phyloP scores from a whole-genome alignment of 305 asterid species.

The Rubia tinctorum region DNA sequence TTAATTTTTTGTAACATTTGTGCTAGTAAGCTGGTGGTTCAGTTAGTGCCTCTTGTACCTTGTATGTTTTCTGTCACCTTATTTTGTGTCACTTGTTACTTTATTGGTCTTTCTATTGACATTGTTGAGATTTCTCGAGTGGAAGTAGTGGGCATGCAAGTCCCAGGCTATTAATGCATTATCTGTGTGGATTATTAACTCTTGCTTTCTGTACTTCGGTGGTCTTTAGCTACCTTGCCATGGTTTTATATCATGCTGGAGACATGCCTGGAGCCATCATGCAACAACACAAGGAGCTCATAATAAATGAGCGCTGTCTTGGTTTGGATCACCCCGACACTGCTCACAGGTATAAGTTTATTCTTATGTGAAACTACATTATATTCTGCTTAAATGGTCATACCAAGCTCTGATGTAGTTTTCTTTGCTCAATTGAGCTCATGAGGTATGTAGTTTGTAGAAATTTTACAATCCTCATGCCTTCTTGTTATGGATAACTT shows the following conservation, averaged over 20 bases:
- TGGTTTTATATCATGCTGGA: slow-evolving; percentile 98
- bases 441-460: neutral
- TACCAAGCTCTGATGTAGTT: neutral
- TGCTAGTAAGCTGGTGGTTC: neutral
- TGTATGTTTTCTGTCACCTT: neutral
- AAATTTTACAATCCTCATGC: neutral
- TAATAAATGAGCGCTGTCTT: slow-evolving; percentile 96
- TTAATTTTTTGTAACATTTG: neutral
- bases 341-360: slow-evolving; percentile 73
- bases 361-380: slow-evolving; percentile 10
- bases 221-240: slow-evolving; percentile 75
- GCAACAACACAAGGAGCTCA: slow-evolving; percentile 97
- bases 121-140: neutral
- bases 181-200: slow-evolving; percentile 13
- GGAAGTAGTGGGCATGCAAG: neutral
- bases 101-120: neutral
- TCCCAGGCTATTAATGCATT: neutral
- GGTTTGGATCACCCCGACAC: slow-evolving; percentile 99
- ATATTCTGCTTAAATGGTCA: neutral
- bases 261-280: slow-evolving; percentile 97
- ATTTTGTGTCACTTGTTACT: neutral
- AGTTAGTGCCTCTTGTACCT: neutral
- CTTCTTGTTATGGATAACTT: slow-evolving; percentile 9
- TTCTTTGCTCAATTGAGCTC: neutral
- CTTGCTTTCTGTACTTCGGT: slow-evolving; percentile 9